Evolutionary conservation across 352 stramenopile genomes (phyloP).

Genomic region (Pythium graminicola): DNA sequence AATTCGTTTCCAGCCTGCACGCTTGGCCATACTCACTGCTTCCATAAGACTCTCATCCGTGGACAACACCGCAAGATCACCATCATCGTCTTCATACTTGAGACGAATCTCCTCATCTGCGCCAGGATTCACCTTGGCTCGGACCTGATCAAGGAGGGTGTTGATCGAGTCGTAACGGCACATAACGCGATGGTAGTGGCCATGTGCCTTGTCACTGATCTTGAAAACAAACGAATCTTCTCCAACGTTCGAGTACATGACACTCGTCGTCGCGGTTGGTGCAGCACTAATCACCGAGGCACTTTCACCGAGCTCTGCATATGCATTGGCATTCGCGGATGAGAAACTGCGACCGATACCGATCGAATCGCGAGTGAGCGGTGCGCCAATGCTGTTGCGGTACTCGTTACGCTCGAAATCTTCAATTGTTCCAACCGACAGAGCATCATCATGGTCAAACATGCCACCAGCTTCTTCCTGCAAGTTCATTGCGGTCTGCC

Average conservation of each 20-base stretch:
- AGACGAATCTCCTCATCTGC: slow-evolving; percentile 56
- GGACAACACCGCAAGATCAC: slow-evolving; percentile 75
- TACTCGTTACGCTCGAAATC: slow-evolving; percentile 85
- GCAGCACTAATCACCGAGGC: slow-evolving; percentile 80
- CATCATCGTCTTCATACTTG: slow-evolving; percentile 87
- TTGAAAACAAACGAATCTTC: slow-evolving; percentile 87
- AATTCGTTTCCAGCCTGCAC: slow-evolving; percentile 78
- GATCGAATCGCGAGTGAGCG: slow-evolving; percentile 28
- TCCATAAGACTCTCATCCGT: slow-evolving; percentile 82
- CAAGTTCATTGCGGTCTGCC: slow-evolving; percentile 82
- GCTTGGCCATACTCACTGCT: slow-evolving; percentile 81
- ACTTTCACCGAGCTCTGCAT: slow-evolving; percentile 79
- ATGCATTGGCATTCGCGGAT: slow-evolving; percentile 31
- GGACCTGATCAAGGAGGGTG: slow-evolving; percentile 70
- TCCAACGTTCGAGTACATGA: slow-evolving; percentile 54
- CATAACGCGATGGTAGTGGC: slow-evolving; percentile 83
- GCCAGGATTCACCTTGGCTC: slow-evolving; percentile 68
- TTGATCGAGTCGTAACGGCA: slow-evolving; percentile 67
- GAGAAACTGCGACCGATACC: slow-evolving; percentile 38
- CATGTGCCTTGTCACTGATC: slow-evolving; percentile 70
- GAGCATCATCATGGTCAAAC: slow-evolving; percentile 72
- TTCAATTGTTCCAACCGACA: slow-evolving; percentile 83
- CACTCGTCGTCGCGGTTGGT: slow-evolving; percentile 68
- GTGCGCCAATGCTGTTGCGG: slow-evolving; percentile 28
- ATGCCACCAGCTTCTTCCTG: slow-evolving; percentile 75